These are phyloP conservation scores for Tolypocladium sp. DNA, from an alignment of 2,329 filamentous ascomycete species.

Conservation along the genomic window DNA sequence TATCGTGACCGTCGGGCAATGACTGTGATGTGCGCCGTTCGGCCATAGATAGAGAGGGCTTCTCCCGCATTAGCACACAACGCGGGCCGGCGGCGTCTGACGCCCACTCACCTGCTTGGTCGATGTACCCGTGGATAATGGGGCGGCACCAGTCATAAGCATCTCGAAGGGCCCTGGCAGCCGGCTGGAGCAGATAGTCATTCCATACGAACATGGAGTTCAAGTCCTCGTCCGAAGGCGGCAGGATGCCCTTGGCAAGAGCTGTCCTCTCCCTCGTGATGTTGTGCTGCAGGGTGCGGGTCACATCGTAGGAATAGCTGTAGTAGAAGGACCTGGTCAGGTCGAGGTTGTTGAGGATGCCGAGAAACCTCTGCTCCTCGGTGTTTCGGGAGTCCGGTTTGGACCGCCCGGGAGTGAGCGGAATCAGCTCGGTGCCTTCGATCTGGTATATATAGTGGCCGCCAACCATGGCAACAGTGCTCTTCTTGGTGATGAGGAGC, in stretches of 20 bases:
- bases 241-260: slow-evolving; percentile 53
- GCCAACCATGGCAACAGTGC: slow-evolving; percentile 90
- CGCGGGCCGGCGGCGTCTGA: too few relatives aligned
- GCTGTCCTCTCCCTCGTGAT: slow-evolving; percentile 71
- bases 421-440: slow-evolving; percentile 85
- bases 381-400: slow-evolving; percentile 71
- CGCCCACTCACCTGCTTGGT: slow-evolving; percentile 57
- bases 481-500: slow-evolving; percentile 91
- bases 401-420: slow-evolving; percentile 67
- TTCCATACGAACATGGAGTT: slow-evolving; percentile 99
- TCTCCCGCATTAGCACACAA: background rate
- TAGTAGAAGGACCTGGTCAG: slow-evolving; percentile 92
- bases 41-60: slow-evolving; percentile 75
- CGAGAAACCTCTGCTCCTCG: slow-evolving; percentile 82
- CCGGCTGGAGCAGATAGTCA: slow-evolving; percentile 74
- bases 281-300: slow-evolving; percentile 83
- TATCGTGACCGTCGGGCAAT: slow-evolving; percentile 87
- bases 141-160: slow-evolving; percentile 94
- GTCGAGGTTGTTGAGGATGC: slow-evolving; percentile 85
- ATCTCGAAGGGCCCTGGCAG: slow-evolving; percentile 59
- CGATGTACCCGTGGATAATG: slow-evolving; percentile 92
- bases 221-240: slow-evolving; percentile 54
- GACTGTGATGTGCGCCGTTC: slow-evolving; percentile 83
- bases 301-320: slow-evolving; percentile 96
- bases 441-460: slow-evolving; percentile 95